phyloP scores from a whole-genome alignment of 768 basidiomycete species.

The Cyclocybe cylindracea region DNA sequence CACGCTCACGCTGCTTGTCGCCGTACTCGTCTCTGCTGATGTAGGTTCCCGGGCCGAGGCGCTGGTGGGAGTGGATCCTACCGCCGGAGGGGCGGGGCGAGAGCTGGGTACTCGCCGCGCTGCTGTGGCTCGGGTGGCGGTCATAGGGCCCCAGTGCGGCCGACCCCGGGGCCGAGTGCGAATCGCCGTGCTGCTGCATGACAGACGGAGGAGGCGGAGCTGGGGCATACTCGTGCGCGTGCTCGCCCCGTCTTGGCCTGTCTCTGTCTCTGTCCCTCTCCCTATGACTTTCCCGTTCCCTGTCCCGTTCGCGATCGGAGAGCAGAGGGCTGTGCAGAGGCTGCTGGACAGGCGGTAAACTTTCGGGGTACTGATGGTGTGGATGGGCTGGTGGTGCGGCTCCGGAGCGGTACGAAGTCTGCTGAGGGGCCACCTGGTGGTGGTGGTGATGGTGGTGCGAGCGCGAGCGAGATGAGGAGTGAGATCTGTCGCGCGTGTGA shows the following conservation, averaged over 20 bases:
- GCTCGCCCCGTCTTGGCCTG: not conserved
- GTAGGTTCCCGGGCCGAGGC: constrained; percentile 61
- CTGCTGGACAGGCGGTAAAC: constrained; percentile 43
- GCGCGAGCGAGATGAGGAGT: constrained; percentile 53
- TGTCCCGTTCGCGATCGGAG: constrained; percentile 44
- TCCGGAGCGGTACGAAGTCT: constrained; percentile 31
- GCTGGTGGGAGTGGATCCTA: constrained; percentile 66
- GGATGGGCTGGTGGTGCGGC: constrained; percentile 24
- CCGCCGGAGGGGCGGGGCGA: constrained; percentile 38
- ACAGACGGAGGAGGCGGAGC: constrained; percentile 29
- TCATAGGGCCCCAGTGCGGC: constrained; percentile 14
- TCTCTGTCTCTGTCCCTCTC: constrained; percentile 25
- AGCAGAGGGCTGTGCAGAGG: constrained; percentile 52
- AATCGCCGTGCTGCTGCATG: constrained; percentile 21
- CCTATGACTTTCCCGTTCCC: constrained; percentile 53
- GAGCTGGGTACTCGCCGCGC: constrained; percentile 21
- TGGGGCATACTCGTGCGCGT: constrained; percentile 25
- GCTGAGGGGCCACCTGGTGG: constrained; percentile 36
- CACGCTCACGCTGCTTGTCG: constrained; percentile 47
- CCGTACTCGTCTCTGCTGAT: constrained; percentile 55
- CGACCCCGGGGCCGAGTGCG: constrained; percentile 16
- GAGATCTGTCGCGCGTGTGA: constrained; percentile 48
- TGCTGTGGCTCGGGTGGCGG: constrained; percentile 26
- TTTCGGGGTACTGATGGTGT: constrained; percentile 51
- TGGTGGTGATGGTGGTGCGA: constrained; percentile 25